Percentiles rank a stretch among this genome's conserved stretches.
Conservation (phyloP, 2,329 filamentous ascomycete genomes). For the Colletotrichum lupini region DNA sequence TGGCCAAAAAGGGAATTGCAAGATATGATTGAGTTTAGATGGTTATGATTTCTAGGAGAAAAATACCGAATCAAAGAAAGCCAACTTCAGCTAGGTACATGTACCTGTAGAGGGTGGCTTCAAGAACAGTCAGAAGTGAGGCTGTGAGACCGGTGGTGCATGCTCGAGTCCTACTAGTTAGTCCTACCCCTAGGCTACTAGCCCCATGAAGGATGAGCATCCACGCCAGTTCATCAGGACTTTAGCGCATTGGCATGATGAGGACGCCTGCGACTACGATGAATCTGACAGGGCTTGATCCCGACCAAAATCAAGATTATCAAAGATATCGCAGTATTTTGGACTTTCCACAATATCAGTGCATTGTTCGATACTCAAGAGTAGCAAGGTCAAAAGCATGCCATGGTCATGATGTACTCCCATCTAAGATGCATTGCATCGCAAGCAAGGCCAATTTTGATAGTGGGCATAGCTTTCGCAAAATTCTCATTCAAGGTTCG, state of each 20-base stretch:
- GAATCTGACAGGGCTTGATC: neutral
- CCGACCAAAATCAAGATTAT: fast-evolving
- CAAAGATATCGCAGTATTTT: no score
- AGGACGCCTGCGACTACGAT: neutral
- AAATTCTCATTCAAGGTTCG: neutral
- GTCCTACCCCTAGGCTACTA: neutral
- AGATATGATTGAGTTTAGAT: no score
- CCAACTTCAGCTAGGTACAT: no score
- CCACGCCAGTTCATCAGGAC: neutral
- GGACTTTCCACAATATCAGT: neutral
- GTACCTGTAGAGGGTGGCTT: neutral
- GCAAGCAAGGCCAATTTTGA: neutral
- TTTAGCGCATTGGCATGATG: neutral
- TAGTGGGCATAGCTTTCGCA: neutral
- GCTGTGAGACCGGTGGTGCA: neutral
- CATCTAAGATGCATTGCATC: neutral
- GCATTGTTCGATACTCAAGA: fast-evolving
- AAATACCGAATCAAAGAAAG: fast-evolving
- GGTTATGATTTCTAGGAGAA: no score
- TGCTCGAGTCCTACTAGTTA: neutral
- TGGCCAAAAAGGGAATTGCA: no score
- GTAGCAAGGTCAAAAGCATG: neutral
- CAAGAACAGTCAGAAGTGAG: neutral
- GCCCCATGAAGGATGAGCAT: neutral
- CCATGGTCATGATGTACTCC: neutral